phyloP scores from a whole-genome alignment of 208 protist species.

The Herpetomonas samuelpessoai region DNA sequence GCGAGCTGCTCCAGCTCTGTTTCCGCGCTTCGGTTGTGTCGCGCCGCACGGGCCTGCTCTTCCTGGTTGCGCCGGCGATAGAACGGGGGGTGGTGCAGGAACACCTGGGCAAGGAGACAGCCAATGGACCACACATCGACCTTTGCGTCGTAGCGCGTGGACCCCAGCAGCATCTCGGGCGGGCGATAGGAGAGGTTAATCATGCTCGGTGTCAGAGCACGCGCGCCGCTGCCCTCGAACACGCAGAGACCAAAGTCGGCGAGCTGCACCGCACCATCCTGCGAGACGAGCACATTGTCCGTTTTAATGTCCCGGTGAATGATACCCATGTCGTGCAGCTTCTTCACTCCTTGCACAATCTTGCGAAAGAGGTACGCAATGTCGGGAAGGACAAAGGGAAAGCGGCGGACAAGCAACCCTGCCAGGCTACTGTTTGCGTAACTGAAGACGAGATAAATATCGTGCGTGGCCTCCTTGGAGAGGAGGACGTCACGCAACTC shows the following conservation, averaged over 20 bases:
- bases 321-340: constrained; percentile 84
- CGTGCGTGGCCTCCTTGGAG: constrained; percentile 40
- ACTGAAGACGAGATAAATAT: constrained; percentile 81
- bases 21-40: constrained; percentile 30
- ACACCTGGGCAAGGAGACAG: constrained; percentile 96
- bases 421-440: constrained; percentile 71
- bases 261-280: constrained; percentile 63
- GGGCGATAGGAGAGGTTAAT: constrained; percentile 95
- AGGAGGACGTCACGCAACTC: constrained; percentile 76
- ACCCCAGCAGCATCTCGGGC: constrained; percentile 94
- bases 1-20: constrained; percentile 77
- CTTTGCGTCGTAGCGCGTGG: constrained; percentile 74
- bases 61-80: constrained; percentile 26
- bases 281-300: constrained; percentile 80
- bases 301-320: constrained; percentile 92
- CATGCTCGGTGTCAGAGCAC: constrained; percentile 85
- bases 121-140: constrained; percentile 95
- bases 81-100: constrained; percentile 80
- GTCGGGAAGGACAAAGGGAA: constrained; percentile 53
- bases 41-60: constrained; percentile 11
- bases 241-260: constrained; percentile 86
- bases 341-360: constrained; percentile 46
- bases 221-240: constrained; percentile 35
- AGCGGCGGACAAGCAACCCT: constrained; percentile 55
- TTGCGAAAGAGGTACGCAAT: constrained; percentile 81